phyloP scores from a whole-genome alignment of 176 grass and related monocot genomes.

The Carex cristatella region DNA sequence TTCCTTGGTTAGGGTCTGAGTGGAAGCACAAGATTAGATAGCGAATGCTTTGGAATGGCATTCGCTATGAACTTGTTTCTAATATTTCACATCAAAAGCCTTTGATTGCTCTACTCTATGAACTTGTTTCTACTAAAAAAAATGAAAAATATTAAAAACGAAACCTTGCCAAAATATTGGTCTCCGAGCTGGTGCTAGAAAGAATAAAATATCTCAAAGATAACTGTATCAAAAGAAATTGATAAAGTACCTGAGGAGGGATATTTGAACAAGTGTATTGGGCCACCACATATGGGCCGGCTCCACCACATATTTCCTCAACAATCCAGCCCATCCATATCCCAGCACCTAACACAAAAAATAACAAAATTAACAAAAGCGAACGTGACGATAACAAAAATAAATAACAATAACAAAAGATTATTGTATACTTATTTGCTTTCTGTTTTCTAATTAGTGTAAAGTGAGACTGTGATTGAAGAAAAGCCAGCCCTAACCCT shows the following conservation, averaged over 20 bases:
- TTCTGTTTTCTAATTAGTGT: no score
- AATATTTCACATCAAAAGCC: no score
- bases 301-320: slow-evolving; percentile 91
- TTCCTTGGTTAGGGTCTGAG: no score
- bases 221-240: not conserved
- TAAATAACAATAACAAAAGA: not conserved
- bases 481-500: no score
- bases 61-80: no score
- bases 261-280: slow-evolving; percentile 61
- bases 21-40: no score
- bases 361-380: not conserved
- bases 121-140: not conserved
- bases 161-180: not conserved
- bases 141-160: not conserved
- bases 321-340: slow-evolving; percentile 88
- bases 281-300: slow-evolving; percentile 98
- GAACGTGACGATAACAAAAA: not conserved
- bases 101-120: no score
- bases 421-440: no score
- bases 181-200: no score
- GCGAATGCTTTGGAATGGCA: no score
- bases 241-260: slow-evolving; percentile 56
- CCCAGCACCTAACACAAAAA: slow-evolving; percentile 40
- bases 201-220: no score
- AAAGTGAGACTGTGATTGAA: no score